Evolutionary conservation across 1,139 yeast species (phyloP).

Genomic region (Magnusiomyces clavatus): DNA sequence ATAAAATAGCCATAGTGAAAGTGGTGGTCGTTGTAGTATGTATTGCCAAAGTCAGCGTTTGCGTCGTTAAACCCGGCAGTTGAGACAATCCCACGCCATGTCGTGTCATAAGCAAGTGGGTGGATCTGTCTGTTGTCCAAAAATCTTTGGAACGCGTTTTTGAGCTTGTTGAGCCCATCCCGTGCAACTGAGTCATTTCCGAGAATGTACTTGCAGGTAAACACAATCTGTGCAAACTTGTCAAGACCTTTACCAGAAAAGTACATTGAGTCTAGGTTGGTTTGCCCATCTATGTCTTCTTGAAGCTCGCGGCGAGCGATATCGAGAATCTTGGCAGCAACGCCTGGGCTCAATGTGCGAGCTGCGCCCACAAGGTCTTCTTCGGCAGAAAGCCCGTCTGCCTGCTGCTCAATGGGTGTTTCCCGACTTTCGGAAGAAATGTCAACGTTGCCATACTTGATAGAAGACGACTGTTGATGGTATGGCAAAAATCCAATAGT

Average conservation of each 20-base stretch:
- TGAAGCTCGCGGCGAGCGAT: conserved; percentile 37
- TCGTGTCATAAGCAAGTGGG: conserved; percentile 62
- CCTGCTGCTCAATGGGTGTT: too few species aligned
- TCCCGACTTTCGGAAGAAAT: too few species aligned
- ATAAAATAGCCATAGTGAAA: conserved; percentile 69
- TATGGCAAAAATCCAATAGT: conserved; percentile 40
- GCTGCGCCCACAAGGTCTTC: too few species aligned
- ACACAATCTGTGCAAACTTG: conserved; percentile 63
- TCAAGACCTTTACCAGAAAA: conserved; percentile 64
- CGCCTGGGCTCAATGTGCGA: too few species aligned
- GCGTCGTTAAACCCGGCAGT: conserved; percentile 40
- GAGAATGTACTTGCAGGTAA: conserved; percentile 42
- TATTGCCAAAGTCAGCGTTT: conserved; percentile 51
- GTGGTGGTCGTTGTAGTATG: conserved; percentile 66
- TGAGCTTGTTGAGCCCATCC: conserved; percentile 42
- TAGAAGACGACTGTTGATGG: neutral
- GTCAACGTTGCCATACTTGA: neutral
- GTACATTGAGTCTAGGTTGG: conserved; percentile 48
- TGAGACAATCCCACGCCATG: conserved; percentile 59
- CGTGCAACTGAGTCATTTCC: conserved; percentile 14
- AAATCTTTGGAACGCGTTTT: conserved; percentile 48
- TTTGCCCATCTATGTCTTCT: conserved; percentile 47
- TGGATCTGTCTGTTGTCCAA: conserved; percentile 43
- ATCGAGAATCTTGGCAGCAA: too few species aligned
- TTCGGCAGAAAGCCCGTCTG: too few species aligned